Evolutionary conservation across 768 basidiomycete genomes (phyloP), one percentile per base, ranked within the genome.

Genomic region (Rhizopogon salebrosus): DNA sequence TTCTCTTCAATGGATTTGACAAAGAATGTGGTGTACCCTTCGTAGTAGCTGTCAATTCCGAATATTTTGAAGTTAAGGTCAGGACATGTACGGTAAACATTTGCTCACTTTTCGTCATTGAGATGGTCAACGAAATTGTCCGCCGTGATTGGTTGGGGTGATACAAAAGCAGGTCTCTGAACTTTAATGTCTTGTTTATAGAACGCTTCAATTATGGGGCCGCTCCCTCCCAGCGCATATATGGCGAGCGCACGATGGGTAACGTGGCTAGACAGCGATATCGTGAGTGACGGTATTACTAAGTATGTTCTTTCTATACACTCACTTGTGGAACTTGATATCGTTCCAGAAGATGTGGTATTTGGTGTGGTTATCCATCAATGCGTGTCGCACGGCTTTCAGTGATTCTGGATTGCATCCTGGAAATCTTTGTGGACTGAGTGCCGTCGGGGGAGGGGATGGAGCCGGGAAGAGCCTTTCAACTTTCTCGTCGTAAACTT

Each of bases 271-370:
- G 26, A 16, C 13, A n/a, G 35, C 26, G 24, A 8, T 2, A 1
- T 42, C n/a, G 35, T 24, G 16, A 16, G 2, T 22, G 3, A 18
- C 16, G 16, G 7, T 13, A 13, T 34, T 34, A 34, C 9, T 34
- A 34, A 13, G 3, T 13, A 40, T 13, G 6, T 13, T 20, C 18
- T 27, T 22, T 46, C 13, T 14, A 23, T 1, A 6, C 13, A 63
- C 74, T 14, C 55, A 81, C 82, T 82, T 82, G 68, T 84, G 82
- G 54, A 79, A 77, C 0, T 68, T 58, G 22, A 43, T 56, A 13
- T 78, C 61, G 49, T 81, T 77, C 60, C 76, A 73, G 62, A 77
- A 84, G 11, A 75, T 70, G 48, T 84, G 80, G 62, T 70, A 69
- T 48, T 66, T 72, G 35, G 66, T 62, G 49, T 81, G 75, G 52